A percentile compares a stretch with the other conserved stretches of the same genome.
Evolutionary conservation across 257 asterid species (phyloP).

Genomic region (Asclepias syriaca): DNA sequence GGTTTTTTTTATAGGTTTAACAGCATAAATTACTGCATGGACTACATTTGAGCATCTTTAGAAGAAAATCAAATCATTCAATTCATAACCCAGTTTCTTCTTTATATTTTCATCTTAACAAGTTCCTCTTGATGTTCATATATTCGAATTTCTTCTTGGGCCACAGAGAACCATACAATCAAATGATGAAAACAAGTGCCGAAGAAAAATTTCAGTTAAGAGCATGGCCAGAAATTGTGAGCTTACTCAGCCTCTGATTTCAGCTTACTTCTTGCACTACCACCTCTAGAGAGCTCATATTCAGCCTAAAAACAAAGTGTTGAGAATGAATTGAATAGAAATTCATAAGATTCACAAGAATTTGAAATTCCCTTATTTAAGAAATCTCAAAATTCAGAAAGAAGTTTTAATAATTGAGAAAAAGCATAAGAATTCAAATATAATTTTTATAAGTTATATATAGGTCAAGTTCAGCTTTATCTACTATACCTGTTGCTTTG

Average conservation of each 20-base stretch:
- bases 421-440: not conserved
- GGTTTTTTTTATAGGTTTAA: not conserved
- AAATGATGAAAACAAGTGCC: not conserved
- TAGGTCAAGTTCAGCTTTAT: constrained; percentile 8
- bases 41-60: not conserved
- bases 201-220: not conserved
- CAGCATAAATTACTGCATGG: not conserved
- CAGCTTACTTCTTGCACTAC: constrained; percentile 63
- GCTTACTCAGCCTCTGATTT: constrained; percentile 74
- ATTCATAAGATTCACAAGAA: constrained; percentile 7
- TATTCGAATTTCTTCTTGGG: not conserved
- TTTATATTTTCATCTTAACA: not conserved
- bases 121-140: not conserved
- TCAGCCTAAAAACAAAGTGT: constrained; percentile 52
- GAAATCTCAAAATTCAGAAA: not conserved
- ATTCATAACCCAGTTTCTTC: not conserved
- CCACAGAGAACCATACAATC: not conserved
- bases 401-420: not conserved
- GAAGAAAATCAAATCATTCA: not conserved
- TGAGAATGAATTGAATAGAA: constrained; percentile 23
- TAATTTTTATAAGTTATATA: not conserved
- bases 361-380: constrained; percentile 6
- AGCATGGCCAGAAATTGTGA: constrained; percentile 17
- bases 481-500: constrained; percentile 76
- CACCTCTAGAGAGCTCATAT: constrained; percentile 67